Percentiles rank a stretch among this genome's conserved stretches.
Evolutionary conservation across 805 yeast genomes (phyloP).

Genomic region (Pichia rugopelliculosa): DNA sequence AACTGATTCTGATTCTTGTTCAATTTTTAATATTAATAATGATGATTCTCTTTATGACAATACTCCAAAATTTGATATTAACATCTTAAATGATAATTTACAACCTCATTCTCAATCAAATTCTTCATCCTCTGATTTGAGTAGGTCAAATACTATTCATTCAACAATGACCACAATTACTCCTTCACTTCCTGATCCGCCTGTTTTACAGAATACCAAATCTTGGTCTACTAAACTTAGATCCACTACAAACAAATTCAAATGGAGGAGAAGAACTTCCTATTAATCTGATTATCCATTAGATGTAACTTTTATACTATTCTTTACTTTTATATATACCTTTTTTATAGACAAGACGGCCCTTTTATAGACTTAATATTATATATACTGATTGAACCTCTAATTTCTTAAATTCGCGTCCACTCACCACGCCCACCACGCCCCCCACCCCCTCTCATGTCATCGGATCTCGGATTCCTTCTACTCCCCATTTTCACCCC

Average conservation of each 20-base stretch:
- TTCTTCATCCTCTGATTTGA: no score
- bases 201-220: not conserved
- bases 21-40: not conserved
- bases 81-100: not conserved
- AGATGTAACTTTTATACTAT: no score
- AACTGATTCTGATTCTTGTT: not conserved
- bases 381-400: no score
- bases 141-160: no score
- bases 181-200: not conserved
- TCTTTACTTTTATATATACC: no score
- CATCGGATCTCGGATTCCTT: no score
- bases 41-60: conserved; percentile 11
- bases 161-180: not conserved
- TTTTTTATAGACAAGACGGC: no score
- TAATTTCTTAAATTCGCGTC: no score
- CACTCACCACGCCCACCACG: not conserved
- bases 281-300: not conserved
- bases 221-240: not conserved
- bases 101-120: no score
- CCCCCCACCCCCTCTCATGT: no score
- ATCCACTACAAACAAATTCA: conserved; percentile 20
- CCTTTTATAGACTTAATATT: not conserved
- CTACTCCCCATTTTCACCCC: not conserved
- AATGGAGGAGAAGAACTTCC: conserved; percentile 21
- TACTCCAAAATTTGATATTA: no score